phyloP scores from a whole-genome alignment of 257 asterid species.

The Petrea volubilis region DNA sequence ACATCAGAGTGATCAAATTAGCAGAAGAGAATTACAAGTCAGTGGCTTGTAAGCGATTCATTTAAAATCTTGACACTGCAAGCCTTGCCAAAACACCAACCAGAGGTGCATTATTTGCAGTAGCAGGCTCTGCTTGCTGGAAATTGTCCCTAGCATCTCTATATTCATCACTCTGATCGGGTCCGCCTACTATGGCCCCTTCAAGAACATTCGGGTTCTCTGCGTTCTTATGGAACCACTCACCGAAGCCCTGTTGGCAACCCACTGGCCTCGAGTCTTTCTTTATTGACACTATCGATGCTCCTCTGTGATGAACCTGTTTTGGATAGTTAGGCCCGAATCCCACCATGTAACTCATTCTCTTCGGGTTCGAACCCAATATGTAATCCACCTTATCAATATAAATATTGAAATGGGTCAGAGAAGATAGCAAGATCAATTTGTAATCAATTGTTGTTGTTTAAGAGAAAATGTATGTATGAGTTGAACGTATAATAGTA shows the following conservation, averaged over 20 bases:
- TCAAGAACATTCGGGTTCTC: conserved; percentile 57
- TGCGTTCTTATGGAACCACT: conserved; percentile 44
- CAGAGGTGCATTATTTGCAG: conserved; percentile 51
- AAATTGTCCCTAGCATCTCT: conserved; percentile 41
- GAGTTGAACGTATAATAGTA: background rate
- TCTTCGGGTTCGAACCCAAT: conserved; percentile 52
- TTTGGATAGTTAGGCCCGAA: conserved; percentile 57
- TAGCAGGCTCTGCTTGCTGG: conserved; percentile 57
- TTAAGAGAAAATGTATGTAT: too few relatives aligned
- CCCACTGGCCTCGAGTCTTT: conserved; percentile 23
- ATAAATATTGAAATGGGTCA: too few relatives aligned
- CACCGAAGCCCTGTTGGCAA: conserved; percentile 44
- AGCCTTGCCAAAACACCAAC: conserved; percentile 64
- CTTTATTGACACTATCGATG: conserved; percentile 64
- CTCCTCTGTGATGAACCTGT: conserved; percentile 56
- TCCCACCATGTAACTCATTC: conserved; percentile 72
- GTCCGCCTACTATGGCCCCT: conserved; percentile 78
- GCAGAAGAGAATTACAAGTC: too few relatives aligned
- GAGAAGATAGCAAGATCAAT: too few relatives aligned
- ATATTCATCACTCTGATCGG: conserved; percentile 41
- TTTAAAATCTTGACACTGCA: too few relatives aligned
- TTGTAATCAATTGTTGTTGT: too few relatives aligned
- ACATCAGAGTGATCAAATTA: too few relatives aligned
- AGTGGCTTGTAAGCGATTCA: too few relatives aligned
- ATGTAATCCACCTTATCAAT: conserved; percentile 54